Base-by-base conservation (phyloP, 1,284 basidiomycete genomes). In the Inonotus hispidus region DNA sequence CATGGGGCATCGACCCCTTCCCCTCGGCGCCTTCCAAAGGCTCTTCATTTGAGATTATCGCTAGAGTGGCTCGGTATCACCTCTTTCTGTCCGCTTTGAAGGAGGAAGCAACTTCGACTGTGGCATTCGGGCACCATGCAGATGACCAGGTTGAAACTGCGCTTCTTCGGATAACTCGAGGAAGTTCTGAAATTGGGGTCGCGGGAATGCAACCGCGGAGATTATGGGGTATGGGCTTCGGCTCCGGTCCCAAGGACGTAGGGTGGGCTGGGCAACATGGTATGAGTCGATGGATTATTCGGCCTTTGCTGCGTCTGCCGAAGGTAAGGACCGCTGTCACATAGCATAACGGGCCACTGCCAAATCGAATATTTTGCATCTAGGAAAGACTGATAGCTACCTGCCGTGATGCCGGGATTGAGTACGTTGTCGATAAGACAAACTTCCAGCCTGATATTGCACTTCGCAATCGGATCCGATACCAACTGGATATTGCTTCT, bases 61-160 rank as follows among this genome's bases (percentile, higher is more conserved):
- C 85, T 2, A 81, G 90, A 11, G 68, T 73, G 1, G 85, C 82
- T 21, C 80, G 90, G 27, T 84, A 85, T 65, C 74, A 75, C 52
- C 59, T 79, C 4, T 68, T 92, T 35, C 82, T 87, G 64, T 62
- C 76, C 7, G 72, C 67, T 0, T 80, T 91, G 81, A 70, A 69
- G 1, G 63, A 66, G 1, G 62, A 70, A 0, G 67, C 74, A 0
- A 70, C 77, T 2, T 65, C 75, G 19, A 70, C 77, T 13, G 69
- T 90, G 58, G 86, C 85, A 1, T 79, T 86, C 54, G 90, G 81
- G 0, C 90, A 92, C 66, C 90, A 92, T 67, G 79, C 79, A 2
- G 89, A 92, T 67, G 90, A 92, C 68, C 89, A 92, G 68, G 79
- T 90, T 7, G 90, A 92, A 70, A 92, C 90, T 0, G 78, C 82